These are phyloP conservation scores for Conticribra guillardii DNA, from an alignment of 108 stramenopile genomes.

Conservation along the genomic window DNA sequence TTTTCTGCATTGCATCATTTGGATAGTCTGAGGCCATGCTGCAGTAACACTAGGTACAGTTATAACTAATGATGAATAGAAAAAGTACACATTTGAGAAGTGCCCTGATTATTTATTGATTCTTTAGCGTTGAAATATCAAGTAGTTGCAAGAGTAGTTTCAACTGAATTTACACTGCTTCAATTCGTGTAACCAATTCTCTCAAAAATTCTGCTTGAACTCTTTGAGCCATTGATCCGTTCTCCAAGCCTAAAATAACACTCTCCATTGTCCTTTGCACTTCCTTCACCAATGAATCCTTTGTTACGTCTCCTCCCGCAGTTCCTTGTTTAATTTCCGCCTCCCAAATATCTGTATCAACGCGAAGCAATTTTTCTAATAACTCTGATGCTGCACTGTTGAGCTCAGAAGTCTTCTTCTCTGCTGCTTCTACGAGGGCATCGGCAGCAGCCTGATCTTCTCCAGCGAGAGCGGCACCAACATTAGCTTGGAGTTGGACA, in stretches of 20 bases:
- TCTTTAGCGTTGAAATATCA: neutral
- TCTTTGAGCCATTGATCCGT: slow-evolving; percentile 89
- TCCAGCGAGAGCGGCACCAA: slow-evolving; percentile 46
- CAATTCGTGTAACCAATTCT: slow-evolving; percentile 79
- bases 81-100: no score
- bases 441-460: slow-evolving; percentile 50
- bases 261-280: slow-evolving; percentile 88
- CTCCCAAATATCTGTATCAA: slow-evolving; percentile 87
- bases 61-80: no score
- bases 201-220: slow-evolving; percentile 92
- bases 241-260: slow-evolving; percentile 86
- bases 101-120: neutral
- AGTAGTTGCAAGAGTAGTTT: neutral
- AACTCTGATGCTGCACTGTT: slow-evolving; percentile 50
- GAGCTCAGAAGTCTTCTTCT: neutral
- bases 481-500: slow-evolving; percentile 42
- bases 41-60: no score
- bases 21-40: no score
- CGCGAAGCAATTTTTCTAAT: slow-evolving; percentile 66
- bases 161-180: slow-evolving; percentile 47
- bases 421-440: slow-evolving; percentile 18
- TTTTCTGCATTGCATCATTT: no score
- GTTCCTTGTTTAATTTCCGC: slow-evolving; percentile 53
- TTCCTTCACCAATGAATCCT: slow-evolving; percentile 64
- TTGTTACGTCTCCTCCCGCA: slow-evolving; percentile 46